Evolutionary conservation across 2,329 filamentous ascomycete genomes (phyloP).

Genomic region (Colletotrichum cordylinicola): DNA sequence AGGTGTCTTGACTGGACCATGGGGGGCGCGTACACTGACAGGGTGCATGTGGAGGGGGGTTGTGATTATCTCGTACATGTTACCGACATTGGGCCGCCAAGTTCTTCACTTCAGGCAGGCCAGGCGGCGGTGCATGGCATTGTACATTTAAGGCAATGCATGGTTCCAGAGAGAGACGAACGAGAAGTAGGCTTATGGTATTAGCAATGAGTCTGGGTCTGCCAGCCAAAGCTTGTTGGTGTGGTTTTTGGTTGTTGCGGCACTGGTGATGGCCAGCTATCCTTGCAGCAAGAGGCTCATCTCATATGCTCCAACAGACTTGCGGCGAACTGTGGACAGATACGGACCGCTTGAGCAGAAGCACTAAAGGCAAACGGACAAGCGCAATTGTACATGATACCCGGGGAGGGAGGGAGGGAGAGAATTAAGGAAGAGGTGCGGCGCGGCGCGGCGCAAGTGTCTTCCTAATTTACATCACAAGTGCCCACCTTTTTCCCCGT

Average conservation of each 20-base stretch:
- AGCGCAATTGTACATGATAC: neutral
- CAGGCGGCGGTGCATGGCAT: neutral
- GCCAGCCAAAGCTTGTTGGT: neutral
- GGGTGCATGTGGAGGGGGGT: conserved; percentile 7
- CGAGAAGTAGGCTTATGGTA: neutral
- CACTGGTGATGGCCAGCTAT: neutral
- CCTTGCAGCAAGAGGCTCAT: neutral
- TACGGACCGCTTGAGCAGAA: no score
- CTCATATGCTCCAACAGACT: neutral
- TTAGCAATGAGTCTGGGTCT: neutral
- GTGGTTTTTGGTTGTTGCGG: neutral
- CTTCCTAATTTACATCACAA: neutral
- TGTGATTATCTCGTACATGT: neutral
- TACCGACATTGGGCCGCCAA: neutral
- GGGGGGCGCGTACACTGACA: neutral
- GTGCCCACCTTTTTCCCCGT: neutral
- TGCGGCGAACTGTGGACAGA: neutral
- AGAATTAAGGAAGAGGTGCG: neutral
- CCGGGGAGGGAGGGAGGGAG: neutral
- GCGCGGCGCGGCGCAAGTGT: neutral
- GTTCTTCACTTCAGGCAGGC: neutral
- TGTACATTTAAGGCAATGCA: neutral
- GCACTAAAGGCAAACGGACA: neutral
- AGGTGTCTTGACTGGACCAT: conserved; percentile 5
- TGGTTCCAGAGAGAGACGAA: no score